phyloP scores from a whole-genome alignment of 768 basidiomycete species.

The Macrolepiota dolichaula region DNA sequence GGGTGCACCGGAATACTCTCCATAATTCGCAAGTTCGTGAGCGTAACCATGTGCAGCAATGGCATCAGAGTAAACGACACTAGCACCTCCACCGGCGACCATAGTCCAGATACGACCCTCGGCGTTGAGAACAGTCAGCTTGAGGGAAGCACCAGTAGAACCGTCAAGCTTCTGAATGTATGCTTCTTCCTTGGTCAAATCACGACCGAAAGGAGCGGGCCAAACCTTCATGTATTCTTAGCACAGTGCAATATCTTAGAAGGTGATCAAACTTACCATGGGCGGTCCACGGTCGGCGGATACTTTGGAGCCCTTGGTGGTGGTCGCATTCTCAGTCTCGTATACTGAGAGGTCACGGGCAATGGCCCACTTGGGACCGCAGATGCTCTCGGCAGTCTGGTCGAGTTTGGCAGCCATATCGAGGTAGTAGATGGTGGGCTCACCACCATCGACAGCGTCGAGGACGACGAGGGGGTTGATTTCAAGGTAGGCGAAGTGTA shows the following conservation, averaged over 20 bases:
- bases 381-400: slow-evolving; percentile 97
- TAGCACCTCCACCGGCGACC: slow-evolving; percentile 95
- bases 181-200: slow-evolving; percentile 97
- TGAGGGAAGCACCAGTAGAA: slow-evolving; percentile 96
- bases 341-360: slow-evolving; percentile 86
- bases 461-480: slow-evolving; percentile 98
- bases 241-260: not conserved
- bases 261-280: slow-evolving; percentile 56
- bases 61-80: slow-evolving; percentile 70
- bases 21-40: slow-evolving; percentile 98
- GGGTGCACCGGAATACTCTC: slow-evolving; percentile 98
- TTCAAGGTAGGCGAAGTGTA: slow-evolving; percentile 99
- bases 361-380: slow-evolving; percentile 98
- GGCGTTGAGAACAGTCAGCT: slow-evolving; percentile 93
- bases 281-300: slow-evolving; percentile 94
- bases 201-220: slow-evolving; percentile 95
- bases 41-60: slow-evolving; percentile 93
- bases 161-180: slow-evolving; percentile 98
- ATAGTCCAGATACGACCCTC: slow-evolving; percentile 99
- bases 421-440: slow-evolving; percentile 87
- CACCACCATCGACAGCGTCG: slow-evolving; percentile 64
- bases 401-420: slow-evolving; percentile 99
- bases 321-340: slow-evolving; percentile 40
- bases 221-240: slow-evolving; percentile 48
- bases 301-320: slow-evolving; percentile 47